Evolutionary conservation across 2,329 filamentous ascomycete species (phyloP).

Genomic region (Didymella segeticola): DNA sequence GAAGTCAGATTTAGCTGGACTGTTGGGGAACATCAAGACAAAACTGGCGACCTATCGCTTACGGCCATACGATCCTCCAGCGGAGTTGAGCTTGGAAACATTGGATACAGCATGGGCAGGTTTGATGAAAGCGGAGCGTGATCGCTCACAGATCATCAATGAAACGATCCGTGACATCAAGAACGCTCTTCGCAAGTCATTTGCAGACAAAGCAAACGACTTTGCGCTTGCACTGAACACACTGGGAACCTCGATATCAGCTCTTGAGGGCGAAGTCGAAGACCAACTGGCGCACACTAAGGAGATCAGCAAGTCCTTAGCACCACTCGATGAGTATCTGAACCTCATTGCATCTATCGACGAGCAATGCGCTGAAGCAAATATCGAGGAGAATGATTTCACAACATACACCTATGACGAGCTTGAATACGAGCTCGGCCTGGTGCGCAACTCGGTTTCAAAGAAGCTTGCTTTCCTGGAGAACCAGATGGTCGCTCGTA

Average conservation of each 20-base stretch:
- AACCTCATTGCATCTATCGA: slow-evolving; percentile 86
- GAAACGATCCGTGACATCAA: slow-evolving; percentile 99
- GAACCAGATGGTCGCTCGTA: slow-evolving; percentile 97
- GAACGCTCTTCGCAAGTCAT: slow-evolving; percentile 87
- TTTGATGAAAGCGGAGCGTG: slow-evolving; percentile 83
- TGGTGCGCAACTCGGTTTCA: slow-evolving; percentile 89
- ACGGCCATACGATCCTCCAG: slow-evolving; percentile 87
- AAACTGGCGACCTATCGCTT: slow-evolving; percentile 95
- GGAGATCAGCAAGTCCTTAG: slow-evolving; percentile 81
- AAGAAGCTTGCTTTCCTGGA: slow-evolving; percentile 97
- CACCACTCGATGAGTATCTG: slow-evolving; percentile 89
- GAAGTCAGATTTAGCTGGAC: slow-evolving; percentile 91
- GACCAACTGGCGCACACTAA: slow-evolving; percentile 90
- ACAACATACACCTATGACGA: slow-evolving; percentile 99
- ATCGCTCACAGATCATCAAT: slow-evolving; percentile 91
- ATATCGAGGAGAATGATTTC: slow-evolving; percentile 99
- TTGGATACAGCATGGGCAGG: slow-evolving; percentile 83
- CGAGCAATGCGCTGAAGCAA: slow-evolving; percentile 89
- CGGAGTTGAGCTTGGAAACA: slow-evolving; percentile 79
- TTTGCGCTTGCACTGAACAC: slow-evolving; percentile 96
- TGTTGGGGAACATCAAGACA: slow-evolving; percentile 98
- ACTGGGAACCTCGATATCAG: slow-evolving; percentile 91
- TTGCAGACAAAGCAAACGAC: slow-evolving; percentile 98
- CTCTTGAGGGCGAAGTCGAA: slow-evolving; percentile 95
- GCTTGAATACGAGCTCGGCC: slow-evolving; percentile 86